Base-by-base conservation (phyloP, 1,284 basidiomycete genomes). In the Ustilago curta region DNA sequence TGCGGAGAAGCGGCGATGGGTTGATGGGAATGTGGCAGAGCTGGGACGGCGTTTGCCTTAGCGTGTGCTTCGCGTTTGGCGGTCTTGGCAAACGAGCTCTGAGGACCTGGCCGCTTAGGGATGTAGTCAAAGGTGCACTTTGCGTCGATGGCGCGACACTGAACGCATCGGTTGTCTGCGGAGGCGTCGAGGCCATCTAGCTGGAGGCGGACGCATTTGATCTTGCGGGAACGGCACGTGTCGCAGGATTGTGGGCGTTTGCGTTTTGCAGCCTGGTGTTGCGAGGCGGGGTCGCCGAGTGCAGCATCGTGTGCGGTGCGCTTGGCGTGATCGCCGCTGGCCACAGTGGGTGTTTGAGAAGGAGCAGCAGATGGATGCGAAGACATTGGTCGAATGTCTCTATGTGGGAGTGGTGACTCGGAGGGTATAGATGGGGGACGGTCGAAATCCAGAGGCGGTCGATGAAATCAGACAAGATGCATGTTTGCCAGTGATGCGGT, bases 241-340 rank as follows among this genome's bases (percentile, higher is more conserved):
- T 78, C 76, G 50, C 76, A 80, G 23, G 76, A 74, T 42, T 79
- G 74, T 0, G 70, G 66, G 8, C 75, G 72, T 57, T 82, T 75
- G 23, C 68, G 67, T 37, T 75, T 75, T 32, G 55, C 62, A 11
- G 59, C 56, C 8, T 54, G 44, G 31, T 49, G 51, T 12, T 49
- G 51, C 8, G 57, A 59, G 49, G 47, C 37, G 11, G 52, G 19
- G 23, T 72, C 63, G 35, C 2, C 35, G 40, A 61, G 49, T 31
- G 23, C 47, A 8, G 61, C 61, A 6, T 70, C 61, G 48, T 64
- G 53, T 29, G 47, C 53, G 32, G 58, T 39, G 19, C 61, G 68
- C 45, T 70, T 70, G 57, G 16, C 27, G 1, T 32, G 27, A 5
- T 64, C 58, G 19, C 39, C 23, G 54, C 58, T 23, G 53, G 14